Evolutionary conservation across 139 green algal genomes (phyloP).

Genomic region (Micractinium sp.): DNA sequence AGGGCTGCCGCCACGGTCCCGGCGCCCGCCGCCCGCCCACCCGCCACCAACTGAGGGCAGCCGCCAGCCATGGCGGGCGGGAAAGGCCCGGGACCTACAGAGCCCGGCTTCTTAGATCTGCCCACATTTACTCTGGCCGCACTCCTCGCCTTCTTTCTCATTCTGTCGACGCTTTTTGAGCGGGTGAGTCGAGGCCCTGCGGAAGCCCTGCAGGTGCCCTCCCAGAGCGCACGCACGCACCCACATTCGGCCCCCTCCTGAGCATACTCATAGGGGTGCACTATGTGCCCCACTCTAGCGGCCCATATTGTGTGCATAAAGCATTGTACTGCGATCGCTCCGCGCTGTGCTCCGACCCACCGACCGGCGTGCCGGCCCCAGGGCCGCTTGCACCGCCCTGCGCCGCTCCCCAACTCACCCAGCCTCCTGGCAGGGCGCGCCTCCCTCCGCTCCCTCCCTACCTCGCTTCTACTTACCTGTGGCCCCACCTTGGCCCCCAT

Average conservation of each 20-base stretch:
- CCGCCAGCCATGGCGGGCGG: slow-evolving; percentile 3
- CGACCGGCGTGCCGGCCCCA: too few species aligned
- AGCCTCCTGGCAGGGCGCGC: neutral
- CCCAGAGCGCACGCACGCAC: too few species aligned
- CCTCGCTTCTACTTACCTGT: neutral
- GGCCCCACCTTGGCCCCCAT: too few species aligned
- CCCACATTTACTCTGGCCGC: slow-evolving; percentile 9
- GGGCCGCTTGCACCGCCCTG: too few species aligned
- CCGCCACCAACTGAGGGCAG: neutral
- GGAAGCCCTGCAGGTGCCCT: too few species aligned
- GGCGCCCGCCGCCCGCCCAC: neutral
- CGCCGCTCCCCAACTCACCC: too few species aligned
- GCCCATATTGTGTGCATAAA: too few species aligned
- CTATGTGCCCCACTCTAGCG: too few species aligned
- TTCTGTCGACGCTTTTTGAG: neutral
- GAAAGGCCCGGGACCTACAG: neutral
- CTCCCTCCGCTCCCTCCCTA: neutral
- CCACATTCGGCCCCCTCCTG: too few species aligned
- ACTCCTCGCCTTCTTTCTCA: slow-evolving; percentile 17
- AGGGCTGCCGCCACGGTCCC: neutral
- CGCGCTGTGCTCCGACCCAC: too few species aligned
- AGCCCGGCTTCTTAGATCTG: slow-evolving; percentile 9
- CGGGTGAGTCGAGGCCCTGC: neutral
- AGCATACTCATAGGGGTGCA: too few species aligned
- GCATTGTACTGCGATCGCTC: too few species aligned